Evolutionary conservation across 2,329 filamentous ascomycete genomes (phyloP).

Genomic region (Rhexocercosporidium sp.): DNA sequence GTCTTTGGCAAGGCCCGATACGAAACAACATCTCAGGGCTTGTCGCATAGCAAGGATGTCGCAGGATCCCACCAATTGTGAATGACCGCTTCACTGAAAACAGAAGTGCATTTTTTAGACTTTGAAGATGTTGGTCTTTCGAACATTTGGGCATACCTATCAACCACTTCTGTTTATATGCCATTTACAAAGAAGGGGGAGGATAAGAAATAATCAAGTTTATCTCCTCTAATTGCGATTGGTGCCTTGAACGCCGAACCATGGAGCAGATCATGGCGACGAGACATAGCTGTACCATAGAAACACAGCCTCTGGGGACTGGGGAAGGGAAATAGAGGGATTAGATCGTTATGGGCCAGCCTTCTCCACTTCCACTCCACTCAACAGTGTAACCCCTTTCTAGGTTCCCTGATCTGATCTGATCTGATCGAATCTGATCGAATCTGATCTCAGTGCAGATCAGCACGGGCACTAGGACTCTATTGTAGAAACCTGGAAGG

Average conservation of each 20-base stretch:
- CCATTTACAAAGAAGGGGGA: not conserved
- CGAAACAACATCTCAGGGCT: not conserved
- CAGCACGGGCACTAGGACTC: not conserved
- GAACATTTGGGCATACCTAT: too few species aligned
- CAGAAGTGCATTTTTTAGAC: conserved; percentile 10
- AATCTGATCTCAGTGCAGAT: not conserved
- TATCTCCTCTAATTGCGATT: not conserved
- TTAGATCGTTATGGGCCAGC: not conserved
- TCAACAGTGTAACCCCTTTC: not conserved
- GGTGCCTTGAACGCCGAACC: not conserved
- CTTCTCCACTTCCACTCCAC: not conserved
- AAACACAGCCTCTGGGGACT: not conserved
- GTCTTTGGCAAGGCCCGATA: not conserved
- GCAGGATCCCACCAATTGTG: not conserved
- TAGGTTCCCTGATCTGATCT: not conserved
- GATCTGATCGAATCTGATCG: not conserved
- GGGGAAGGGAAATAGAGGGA: not conserved
- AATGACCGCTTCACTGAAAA: not conserved
- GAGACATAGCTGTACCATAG: too few species aligned
- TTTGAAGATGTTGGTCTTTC: not conserved
- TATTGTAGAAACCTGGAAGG: too few species aligned
- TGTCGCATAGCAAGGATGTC: conserved; percentile 2
- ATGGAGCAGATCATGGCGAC: not conserved
- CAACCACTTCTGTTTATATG: too few species aligned
- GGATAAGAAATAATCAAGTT: not conserved